phyloP scores from a whole-genome alignment of 805 yeast species.

The Lipomyces sp. region DNA sequence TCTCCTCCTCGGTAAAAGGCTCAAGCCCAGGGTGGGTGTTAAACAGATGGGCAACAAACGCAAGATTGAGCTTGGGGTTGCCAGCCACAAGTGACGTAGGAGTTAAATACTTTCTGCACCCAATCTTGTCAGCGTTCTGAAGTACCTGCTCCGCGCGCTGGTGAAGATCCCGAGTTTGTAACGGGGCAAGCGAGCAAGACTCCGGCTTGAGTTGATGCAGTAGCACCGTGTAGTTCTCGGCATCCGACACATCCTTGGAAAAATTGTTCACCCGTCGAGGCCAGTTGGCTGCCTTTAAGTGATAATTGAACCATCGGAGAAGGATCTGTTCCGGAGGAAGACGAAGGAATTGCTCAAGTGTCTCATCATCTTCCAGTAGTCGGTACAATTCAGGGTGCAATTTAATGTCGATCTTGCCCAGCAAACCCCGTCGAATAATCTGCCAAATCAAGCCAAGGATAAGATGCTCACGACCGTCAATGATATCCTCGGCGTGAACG shows the following conservation, averaged over 20 bases:
- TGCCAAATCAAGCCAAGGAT: conserved; percentile 97
- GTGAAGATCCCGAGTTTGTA: conserved; percentile 74
- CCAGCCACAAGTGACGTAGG: conserved; percentile 93
- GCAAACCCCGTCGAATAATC: conserved; percentile 92
- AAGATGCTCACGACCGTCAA: conserved; percentile 95
- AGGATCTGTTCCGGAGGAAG: conserved; percentile 97
- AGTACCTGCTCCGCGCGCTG: conserved; percentile 87
- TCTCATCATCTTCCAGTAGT: conserved; percentile 92
- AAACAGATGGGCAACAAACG: conserved; percentile 95
- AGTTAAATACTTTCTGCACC: conserved; percentile 91
- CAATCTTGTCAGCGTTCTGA: conserved; percentile 84
- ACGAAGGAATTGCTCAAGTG: conserved; percentile 93
- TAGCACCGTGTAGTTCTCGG: conserved; percentile 90
- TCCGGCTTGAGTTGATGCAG: conserved; percentile 87
- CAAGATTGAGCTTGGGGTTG: conserved; percentile 93
- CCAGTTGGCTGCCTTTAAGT: conserved; percentile 90
- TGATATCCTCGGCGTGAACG: conserved; percentile 95
- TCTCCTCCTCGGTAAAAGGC: conserved; percentile 89
- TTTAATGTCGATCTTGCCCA: conserved; percentile 93
- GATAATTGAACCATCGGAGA: conserved; percentile 96
- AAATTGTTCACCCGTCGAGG: conserved; percentile 84
- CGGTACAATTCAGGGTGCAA: conserved; percentile 96
- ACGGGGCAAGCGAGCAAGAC: conserved; percentile 78
- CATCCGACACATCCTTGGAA: conserved; percentile 86
- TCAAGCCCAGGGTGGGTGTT: conserved; percentile 97